Conservation (phyloP, 352 stramenopile genomes). For the Phytophthora foliorum region DNA sequence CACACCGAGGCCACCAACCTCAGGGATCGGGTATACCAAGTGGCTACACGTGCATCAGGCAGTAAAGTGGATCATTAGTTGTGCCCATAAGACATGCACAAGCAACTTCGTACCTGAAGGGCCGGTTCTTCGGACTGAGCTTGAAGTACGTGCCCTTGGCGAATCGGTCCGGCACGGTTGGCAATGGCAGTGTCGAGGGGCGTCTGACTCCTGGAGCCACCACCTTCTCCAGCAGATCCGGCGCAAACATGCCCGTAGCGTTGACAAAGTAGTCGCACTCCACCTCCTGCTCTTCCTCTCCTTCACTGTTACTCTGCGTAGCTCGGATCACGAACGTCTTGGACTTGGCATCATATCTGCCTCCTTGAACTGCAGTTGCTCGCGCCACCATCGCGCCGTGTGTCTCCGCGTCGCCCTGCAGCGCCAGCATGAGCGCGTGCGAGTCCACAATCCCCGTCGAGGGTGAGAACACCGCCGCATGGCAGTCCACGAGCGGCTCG, state of each 20-base stretch:
- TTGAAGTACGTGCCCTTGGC: slow-evolving; percentile 98
- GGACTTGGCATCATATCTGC: slow-evolving; percentile 36
- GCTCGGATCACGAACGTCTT: slow-evolving; percentile 50
- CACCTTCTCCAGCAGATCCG: slow-evolving; percentile 51
- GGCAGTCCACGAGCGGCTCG: slow-evolving; percentile 69
- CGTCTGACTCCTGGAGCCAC: slow-evolving; percentile 6
- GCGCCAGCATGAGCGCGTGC: slow-evolving; percentile 90
- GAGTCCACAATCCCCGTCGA: slow-evolving; percentile 97
- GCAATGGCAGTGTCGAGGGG: slow-evolving; percentile 9
- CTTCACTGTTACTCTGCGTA: slow-evolving; percentile 34
- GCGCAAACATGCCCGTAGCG: slow-evolving; percentile 88
- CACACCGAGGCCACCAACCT: slow-evolving; percentile 95
- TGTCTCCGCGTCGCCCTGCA: slow-evolving; percentile 93
- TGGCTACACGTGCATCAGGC: slow-evolving; percentile 44
- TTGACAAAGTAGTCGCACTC: slow-evolving; percentile 95
- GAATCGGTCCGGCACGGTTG: slow-evolving; percentile 74
- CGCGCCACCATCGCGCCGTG: slow-evolving; percentile 88
- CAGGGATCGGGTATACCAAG: slow-evolving; percentile 97
- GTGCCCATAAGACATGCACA: background rate
- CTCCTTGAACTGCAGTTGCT: slow-evolving; percentile 65
- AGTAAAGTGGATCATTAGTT: background rate
- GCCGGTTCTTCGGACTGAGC: slow-evolving; percentile 53
- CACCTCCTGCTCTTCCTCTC: slow-evolving; percentile 66
- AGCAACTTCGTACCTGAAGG: slow-evolving; percentile 61
- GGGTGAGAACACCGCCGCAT: slow-evolving; percentile 92